Conservation (phyloP, 2,329 filamentous ascomycete species). For the Ascochyta viciae-villosae region DNA sequence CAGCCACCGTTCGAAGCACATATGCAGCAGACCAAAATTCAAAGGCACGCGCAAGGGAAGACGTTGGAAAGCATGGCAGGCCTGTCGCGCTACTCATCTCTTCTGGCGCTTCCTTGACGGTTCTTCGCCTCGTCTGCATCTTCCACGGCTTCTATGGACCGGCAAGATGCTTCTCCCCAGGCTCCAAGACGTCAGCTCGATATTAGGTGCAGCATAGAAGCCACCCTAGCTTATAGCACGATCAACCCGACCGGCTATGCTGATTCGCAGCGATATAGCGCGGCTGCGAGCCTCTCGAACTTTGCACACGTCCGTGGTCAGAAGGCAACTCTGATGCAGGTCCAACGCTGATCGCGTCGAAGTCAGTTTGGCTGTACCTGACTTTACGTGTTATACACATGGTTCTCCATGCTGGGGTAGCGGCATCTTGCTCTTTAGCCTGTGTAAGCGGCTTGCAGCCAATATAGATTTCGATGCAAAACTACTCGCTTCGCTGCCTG, state of each 20-base stretch:
- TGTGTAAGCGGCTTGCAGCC: constrained; percentile 32
- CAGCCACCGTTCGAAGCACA: neutral
- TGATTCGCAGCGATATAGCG: constrained; percentile 39
- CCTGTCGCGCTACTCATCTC: neutral
- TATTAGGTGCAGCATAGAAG: constrained; percentile 34
- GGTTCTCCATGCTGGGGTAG: constrained; percentile 22
- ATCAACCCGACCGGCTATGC: constrained; percentile 10
- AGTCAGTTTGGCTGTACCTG: constrained; percentile 24
- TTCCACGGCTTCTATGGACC: constrained; percentile 34
- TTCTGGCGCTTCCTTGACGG: constrained; percentile 3
- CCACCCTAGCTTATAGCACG: constrained; percentile 29
- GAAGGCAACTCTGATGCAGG: constrained; percentile 41
- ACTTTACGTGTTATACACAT: constrained; percentile 4
- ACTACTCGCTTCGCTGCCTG: constrained; percentile 27
- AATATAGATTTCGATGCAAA: constrained; percentile 18
- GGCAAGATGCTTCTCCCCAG: constrained; percentile 20
- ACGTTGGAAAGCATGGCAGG: neutral
- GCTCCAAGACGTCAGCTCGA: constrained; percentile 35
- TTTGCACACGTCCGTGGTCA: constrained; percentile 27
- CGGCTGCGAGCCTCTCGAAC: constrained; percentile 25
- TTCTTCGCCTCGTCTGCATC: constrained; percentile 27
- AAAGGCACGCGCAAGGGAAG: neutral
- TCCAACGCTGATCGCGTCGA: constrained; percentile 34
- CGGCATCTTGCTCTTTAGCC: constrained; percentile 36
- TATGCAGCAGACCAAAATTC: constrained; percentile 1